Conservation (phyloP, 306 rosid species). For the Argentina anserina region DNA sequence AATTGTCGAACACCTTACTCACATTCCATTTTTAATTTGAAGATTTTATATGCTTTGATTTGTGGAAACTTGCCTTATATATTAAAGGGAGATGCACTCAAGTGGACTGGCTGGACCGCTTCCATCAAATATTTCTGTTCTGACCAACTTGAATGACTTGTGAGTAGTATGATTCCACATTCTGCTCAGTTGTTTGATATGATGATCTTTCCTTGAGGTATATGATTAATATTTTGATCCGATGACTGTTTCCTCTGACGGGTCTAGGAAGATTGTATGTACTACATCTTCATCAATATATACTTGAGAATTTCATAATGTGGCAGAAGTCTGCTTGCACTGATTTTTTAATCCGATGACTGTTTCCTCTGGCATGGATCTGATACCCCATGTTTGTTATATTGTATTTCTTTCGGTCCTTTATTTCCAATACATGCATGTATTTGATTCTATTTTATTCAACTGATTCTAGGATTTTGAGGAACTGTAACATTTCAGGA, state of each 20-base stretch:
- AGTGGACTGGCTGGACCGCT: slow-evolving; percentile 27
- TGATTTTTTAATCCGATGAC: neutral
- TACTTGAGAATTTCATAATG: neutral
- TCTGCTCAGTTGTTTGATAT: neutral
- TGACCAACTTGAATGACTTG: slow-evolving; percentile 9
- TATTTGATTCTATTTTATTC: neutral
- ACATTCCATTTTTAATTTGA: neutral
- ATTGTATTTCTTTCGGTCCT: neutral
- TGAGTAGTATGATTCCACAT: slow-evolving; percentile 8
- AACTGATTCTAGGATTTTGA: slow-evolving; percentile 53
- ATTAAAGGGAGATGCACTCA: slow-evolving; percentile 22
- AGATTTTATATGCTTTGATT: neutral
- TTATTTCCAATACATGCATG: neutral
- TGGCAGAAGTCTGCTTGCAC: neutral
- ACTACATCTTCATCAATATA: neutral
- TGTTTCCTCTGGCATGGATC: neutral
- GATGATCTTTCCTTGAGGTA: neutral
- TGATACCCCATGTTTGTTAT: neutral
- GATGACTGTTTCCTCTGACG: too few species aligned
- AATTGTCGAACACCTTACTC: neutral
- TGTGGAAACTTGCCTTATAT: neutral
- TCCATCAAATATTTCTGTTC: slow-evolving; percentile 8
- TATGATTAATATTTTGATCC: too few species aligned
- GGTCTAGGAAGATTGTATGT: slow-evolving; percentile 14
- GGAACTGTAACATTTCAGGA: slow-evolving; percentile 70